phyloP scores from a whole-genome alignment of 805 yeast genomes.

The Nakazawaea laoshanensis region DNA sequence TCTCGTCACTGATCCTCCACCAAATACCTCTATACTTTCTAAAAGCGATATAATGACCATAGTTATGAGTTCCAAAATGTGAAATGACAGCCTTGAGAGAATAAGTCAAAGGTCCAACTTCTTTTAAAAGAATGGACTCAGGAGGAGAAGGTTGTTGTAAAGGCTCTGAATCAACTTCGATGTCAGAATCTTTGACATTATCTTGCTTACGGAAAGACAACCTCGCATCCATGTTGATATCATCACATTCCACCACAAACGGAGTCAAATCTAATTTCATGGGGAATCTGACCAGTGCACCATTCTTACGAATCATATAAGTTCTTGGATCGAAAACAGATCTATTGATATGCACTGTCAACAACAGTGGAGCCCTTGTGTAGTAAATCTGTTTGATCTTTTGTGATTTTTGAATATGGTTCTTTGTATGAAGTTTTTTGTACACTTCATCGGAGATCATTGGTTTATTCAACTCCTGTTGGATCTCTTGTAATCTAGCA shows the following conservation, averaged over 20 bases:
- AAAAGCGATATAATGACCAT: slow-evolving; percentile 93
- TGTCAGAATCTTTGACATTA: slow-evolving; percentile 23
- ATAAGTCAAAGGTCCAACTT: slow-evolving; percentile 43
- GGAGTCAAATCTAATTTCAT: slow-evolving; percentile 54
- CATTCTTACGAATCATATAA: slow-evolving; percentile 75
- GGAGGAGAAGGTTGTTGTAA: slow-evolving; percentile 10
- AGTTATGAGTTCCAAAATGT: slow-evolving; percentile 93
- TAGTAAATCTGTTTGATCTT: slow-evolving; percentile 80
- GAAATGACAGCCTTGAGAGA: slow-evolving; percentile 78
- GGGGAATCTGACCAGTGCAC: slow-evolving; percentile 77
- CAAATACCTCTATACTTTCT: slow-evolving; percentile 76
- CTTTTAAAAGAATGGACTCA: slow-evolving; percentile 9
- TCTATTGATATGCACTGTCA: slow-evolving; percentile 84
- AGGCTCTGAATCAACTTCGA: slow-evolving; percentile 6
- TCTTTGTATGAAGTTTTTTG: slow-evolving; percentile 63
- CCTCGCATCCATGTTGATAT: slow-evolving; percentile 75
- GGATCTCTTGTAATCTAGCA: slow-evolving; percentile 38
- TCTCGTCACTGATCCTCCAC: slow-evolving; percentile 95
- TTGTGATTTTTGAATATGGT: slow-evolving; percentile 63
- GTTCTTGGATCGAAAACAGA: slow-evolving; percentile 88
- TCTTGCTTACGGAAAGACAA: slow-evolving; percentile 61
- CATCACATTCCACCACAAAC: slow-evolving; percentile 61
- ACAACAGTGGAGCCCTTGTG: slow-evolving; percentile 73
- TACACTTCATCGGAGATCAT: slow-evolving; percentile 77
- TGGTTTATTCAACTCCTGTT: slow-evolving; percentile 48